Evolutionary conservation across 1,139 yeast genomes (phyloP).

Genomic region (Dujonia santamariae): DNA sequence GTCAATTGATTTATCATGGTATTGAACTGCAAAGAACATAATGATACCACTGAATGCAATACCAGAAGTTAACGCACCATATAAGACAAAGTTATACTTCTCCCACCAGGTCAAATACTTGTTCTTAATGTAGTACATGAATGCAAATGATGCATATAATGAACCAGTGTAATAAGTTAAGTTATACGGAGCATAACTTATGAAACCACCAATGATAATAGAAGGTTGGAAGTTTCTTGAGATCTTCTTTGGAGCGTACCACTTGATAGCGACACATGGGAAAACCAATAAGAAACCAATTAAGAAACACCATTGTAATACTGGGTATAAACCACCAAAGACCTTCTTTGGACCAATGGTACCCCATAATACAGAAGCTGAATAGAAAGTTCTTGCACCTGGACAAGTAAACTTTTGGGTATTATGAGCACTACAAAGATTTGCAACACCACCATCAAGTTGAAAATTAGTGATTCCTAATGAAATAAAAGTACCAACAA

Average conservation of each 20-base stretch:
- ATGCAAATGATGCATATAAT: slow-evolving; percentile 34
- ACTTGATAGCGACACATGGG: slow-evolving; percentile 39
- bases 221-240: slow-evolving; percentile 42
- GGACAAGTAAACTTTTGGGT: slow-evolving; percentile 47
- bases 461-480: slow-evolving; percentile 56
- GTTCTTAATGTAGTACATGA: slow-evolving; percentile 46
- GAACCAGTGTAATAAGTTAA: slow-evolving; percentile 47
- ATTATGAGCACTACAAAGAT: slow-evolving; percentile 40
- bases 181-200: slow-evolving; percentile 47
- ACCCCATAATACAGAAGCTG: slow-evolving; percentile 58
- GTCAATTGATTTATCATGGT: slow-evolving; percentile 27
- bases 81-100: slow-evolving; percentile 53
- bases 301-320: slow-evolving; percentile 49
- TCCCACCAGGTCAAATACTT: slow-evolving; percentile 44
- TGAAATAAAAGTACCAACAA: slow-evolving; percentile 42
- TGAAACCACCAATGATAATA: slow-evolving; percentile 36
- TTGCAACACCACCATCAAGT: slow-evolving; percentile 29
- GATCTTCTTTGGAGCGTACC: slow-evolving; percentile 25
- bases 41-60: slow-evolving; percentile 48
- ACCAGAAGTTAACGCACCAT: slow-evolving; percentile 51
- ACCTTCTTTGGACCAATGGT: slow-evolving; percentile 60
- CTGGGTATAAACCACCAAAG: slow-evolving; percentile 47
- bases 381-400: slow-evolving; percentile 44
- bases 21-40: slow-evolving; percentile 52
- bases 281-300: slow-evolving; percentile 48